Conservation (phyloP, 2,329 filamentous ascomycete genomes). For the Cytospora piceicola region DNA sequence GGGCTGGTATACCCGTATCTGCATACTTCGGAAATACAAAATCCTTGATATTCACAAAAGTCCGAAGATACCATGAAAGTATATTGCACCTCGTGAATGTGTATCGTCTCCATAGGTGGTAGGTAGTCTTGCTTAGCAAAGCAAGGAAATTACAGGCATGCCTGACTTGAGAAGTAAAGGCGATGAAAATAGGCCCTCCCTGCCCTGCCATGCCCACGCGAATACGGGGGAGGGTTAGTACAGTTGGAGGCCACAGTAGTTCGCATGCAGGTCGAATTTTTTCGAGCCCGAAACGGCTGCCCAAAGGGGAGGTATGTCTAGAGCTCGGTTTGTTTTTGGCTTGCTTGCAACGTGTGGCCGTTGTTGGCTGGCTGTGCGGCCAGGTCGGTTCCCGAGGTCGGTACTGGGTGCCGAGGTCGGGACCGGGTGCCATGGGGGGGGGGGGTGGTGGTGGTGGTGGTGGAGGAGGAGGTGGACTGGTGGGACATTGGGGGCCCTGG, state of each 20-base stretch:
- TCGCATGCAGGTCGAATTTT: not conserved
- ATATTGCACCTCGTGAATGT: not conserved
- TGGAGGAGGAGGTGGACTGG: not conserved
- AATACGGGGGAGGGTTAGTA: too few species aligned
- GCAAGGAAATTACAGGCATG: not conserved
- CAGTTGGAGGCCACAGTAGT: too few species aligned
- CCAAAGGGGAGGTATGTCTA: not conserved
- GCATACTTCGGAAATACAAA: not conserved
- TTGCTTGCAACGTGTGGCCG: too few species aligned
- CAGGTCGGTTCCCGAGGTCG: not conserved
- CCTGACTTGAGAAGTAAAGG: not conserved
- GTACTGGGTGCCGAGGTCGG: not conserved
- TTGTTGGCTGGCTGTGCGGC: not conserved
- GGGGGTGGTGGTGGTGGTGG: too few species aligned
- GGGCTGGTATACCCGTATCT: not conserved
- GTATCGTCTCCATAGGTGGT: not conserved
- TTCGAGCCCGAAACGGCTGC: not conserved
- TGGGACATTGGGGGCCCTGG: slow-evolving; percentile 2
- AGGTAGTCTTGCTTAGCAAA: too few species aligned
- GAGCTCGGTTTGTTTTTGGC: not conserved
- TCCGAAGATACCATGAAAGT: not conserved
- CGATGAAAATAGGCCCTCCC: not conserved
- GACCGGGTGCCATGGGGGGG: not conserved
- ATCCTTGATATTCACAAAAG: not conserved
- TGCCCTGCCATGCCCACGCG: not conserved